Evolutionary conservation across 257 asterid genomes (phyloP).

Genomic region (Ophiorrhiza pumila): DNA sequence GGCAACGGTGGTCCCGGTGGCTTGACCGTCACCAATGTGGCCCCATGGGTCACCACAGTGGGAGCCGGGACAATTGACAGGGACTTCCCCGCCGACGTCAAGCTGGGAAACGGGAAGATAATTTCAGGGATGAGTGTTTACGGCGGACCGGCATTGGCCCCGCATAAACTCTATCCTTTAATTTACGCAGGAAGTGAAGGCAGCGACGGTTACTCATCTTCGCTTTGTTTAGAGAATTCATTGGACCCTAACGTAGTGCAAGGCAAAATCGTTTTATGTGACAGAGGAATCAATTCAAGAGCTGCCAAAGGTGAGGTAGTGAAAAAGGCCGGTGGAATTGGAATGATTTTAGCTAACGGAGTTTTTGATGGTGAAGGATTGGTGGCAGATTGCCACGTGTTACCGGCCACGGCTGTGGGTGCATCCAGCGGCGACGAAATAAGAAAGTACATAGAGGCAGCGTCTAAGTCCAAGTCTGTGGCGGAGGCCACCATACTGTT

Average conservation of each 20-base stretch:
- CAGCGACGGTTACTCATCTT: conserved; percentile 70
- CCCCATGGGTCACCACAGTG: conserved; percentile 93
- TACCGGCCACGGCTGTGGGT: conserved; percentile 82
- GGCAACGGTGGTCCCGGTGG: conserved; percentile 92
- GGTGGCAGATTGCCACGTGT: conserved; percentile 80
- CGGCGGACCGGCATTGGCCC: conserved; percentile 66
- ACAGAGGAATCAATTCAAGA: conserved; percentile 74
- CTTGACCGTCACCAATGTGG: conserved; percentile 71
- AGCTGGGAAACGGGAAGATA: conserved; percentile 64
- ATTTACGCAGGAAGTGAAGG: conserved; percentile 84
- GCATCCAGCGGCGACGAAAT: conserved; percentile 60
- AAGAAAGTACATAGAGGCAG: conserved; percentile 50
- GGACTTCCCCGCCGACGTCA: conserved; percentile 77
- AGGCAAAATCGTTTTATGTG: conserved; percentile 72
- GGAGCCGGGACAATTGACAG: conserved; percentile 87
- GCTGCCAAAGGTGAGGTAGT: conserved; percentile 83
- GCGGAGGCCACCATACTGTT: conserved; percentile 60
- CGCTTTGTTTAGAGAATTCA: conserved; percentile 74
- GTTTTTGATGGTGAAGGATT: conserved; percentile 82
- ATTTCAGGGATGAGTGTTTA: conserved; percentile 65
- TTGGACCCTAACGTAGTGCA: conserved; percentile 51
- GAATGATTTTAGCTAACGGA: conserved; percentile 82
- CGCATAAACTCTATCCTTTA: conserved; percentile 54
- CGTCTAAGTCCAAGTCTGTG: conserved; percentile 28
- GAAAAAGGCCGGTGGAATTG: conserved; percentile 84